Evolutionary conservation across 768 basidiomycete species (phyloP), one percentile per base, ranked within the genome.

Genomic region (Mycena albidolilacea): DNA sequence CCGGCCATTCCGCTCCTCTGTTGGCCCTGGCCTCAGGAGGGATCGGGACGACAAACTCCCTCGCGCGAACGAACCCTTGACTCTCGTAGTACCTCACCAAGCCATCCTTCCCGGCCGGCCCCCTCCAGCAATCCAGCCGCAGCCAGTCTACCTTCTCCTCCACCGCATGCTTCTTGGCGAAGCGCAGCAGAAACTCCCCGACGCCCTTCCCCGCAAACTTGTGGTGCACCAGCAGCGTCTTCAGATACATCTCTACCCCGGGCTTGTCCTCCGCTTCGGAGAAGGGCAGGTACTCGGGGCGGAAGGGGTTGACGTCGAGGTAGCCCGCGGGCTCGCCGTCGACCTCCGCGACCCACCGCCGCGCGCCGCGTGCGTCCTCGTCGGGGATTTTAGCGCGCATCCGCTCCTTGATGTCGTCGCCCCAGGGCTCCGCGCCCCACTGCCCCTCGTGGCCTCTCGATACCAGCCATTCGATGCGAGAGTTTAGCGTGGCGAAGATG

Each of bases 71-170:
- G 43, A 75, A 71, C 12, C 74, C 74, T 15, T 71, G 19, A 35
- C 65, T 52, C 48, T 71, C 62, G 14, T 74, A 74, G 23, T 70
- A 74, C 21, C 38, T 46, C 54, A 74, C 73, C 14, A 75, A 62
- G 8, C 74, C 74, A 9, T 75, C 70, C 38, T 75, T 71, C 12
- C 70, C 74, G 6, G 7, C 46, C 15, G 74, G 70, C 7, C 74
- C 74, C 44, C 74, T 57, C 60, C 62, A 75, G 15, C 74, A 75
- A 75, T 70, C 74, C 64, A 75, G 50, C 0, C 70, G 58, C 8
- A 75, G 39, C 70, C 74, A 72, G 7, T 67, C 71, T 21, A 60
- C 64, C 67, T 46, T 48, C 48, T 72, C 74, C 30, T 66, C 71
- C 39, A 64, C 63, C 38, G 71, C 74, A 9, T 63, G 35, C 54